These are phyloP conservation scores for Solanum bukasovii DNA, from an alignment of 257 asterid genomes.

Conservation along the genomic window DNA sequence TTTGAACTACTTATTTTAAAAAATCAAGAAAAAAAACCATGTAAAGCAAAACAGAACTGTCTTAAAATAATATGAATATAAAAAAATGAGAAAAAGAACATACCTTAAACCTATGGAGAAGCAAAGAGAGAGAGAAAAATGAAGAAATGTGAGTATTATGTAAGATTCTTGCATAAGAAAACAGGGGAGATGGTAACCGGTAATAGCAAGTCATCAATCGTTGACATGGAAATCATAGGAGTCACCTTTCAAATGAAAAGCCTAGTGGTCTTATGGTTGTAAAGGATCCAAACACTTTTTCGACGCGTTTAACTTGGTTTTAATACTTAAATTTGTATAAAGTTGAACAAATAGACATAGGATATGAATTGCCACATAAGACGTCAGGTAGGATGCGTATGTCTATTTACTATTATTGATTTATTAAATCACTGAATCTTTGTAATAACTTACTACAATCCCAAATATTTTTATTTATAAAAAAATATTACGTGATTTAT, in stretches of 20 bases:
- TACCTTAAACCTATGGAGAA: background rate
- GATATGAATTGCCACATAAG: too few relatives aligned
- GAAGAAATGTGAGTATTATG: background rate
- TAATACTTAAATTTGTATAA: too few relatives aligned
- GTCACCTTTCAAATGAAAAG: background rate
- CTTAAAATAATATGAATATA: background rate
- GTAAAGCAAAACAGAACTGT: background rate
- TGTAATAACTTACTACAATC: too few relatives aligned
- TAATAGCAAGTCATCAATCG: background rate
- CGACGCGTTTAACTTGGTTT: too few relatives aligned
- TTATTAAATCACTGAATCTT: too few relatives aligned
- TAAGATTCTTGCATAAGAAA: background rate
- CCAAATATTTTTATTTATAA: too few relatives aligned
- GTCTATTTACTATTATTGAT: too few relatives aligned
- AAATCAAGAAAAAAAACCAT: background rate
- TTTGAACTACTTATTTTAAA: background rate
- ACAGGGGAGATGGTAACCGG: background rate
- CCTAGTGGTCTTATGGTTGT: background rate
- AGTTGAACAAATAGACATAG: too few relatives aligned
- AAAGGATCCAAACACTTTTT: background rate
- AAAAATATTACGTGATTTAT: too few relatives aligned
- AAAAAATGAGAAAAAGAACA: background rate
- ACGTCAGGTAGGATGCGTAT: rapidly evolving
- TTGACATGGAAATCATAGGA: background rate
- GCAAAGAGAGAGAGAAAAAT: background rate